Evolutionary conservation across 2,329 filamentous ascomycete species (phyloP), one percentile per base, ranked within the genome.

Genomic region (Cladosporium phlei): DNA sequence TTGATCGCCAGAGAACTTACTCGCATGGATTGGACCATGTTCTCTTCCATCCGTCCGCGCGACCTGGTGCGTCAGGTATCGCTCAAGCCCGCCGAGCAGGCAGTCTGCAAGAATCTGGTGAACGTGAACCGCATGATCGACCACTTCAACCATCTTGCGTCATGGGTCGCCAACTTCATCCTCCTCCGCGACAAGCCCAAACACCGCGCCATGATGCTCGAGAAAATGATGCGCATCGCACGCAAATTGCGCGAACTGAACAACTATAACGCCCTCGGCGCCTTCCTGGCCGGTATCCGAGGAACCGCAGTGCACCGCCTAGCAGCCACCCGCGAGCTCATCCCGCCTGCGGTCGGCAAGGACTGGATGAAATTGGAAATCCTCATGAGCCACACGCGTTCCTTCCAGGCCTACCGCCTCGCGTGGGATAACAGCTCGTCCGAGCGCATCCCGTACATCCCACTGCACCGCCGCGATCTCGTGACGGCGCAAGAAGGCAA

Each of bases 11-110:
- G 85, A 50, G 93, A 98, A 66, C 78, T 98, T 59, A 97, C 93
- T 3, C 79, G 91, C 51, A 95, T 98, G 46, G 93, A 98, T 68
- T 97, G 91, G 91, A 83, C 94, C 65, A 93, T 97, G 85, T 97
- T 96, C 66, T 94, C 87, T 43, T 90, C 89, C 1, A 95, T 97
- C 52, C 83, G 88, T 20, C 86, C 95, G 46, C 86, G 93, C 49
- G 93, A 98, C 67, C 81, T 97, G 38, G 85, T 97, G 32, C 85
- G 93, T 4, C 87, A 96, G 62, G 90, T 96, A 54, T 93, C 84
- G 59, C 72, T 96, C 37, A 52, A 53, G 9, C 46, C 52, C 12
- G 49, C 53, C 6, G 86, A 86, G 66, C 84, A 86, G 59, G 55
- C 56, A 5, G 35, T 40, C 2, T 65, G 59, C 55, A 83, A 82